These are phyloP conservation scores for Aquilaria agallochum DNA, from an alignment of 441 rosid genomes.

Conservation along the genomic window DNA sequence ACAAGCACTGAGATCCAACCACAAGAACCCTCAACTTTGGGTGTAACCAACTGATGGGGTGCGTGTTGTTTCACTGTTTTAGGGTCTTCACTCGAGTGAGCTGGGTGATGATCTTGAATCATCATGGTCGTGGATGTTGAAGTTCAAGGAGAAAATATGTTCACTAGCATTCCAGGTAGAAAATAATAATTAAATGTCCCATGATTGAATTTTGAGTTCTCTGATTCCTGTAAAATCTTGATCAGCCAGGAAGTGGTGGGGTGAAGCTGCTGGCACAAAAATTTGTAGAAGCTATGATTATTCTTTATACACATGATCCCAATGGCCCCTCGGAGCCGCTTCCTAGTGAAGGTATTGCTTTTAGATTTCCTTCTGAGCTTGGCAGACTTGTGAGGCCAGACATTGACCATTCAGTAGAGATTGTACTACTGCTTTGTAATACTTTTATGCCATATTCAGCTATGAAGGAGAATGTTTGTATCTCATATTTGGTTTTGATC, in stretches of 20 bases:
- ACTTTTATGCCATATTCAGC: slow-evolving; percentile 3
- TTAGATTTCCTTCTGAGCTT: slow-evolving; percentile 14
- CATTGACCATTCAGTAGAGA: neutral
- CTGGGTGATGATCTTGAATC: slow-evolving; percentile 62
- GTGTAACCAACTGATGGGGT: neutral
- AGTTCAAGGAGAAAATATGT: slow-evolving; percentile 85
- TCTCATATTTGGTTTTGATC: slow-evolving; percentile 7
- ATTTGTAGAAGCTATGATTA: slow-evolving; percentile 88
- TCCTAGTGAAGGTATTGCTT: slow-evolving; percentile 56
- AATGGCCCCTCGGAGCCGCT: slow-evolving; percentile 61
- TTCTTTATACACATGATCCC: slow-evolving; percentile 93
- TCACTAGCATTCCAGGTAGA: slow-evolving; percentile 79
- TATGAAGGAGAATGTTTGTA: neutral
- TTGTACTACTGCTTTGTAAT: slow-evolving; percentile 6
- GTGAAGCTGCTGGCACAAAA: slow-evolving; percentile 75
- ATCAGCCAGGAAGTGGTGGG: slow-evolving; percentile 85
- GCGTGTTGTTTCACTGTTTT: slow-evolving; percentile 16
- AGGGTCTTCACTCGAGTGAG: slow-evolving; percentile 80
- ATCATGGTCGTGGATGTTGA: slow-evolving; percentile 84
- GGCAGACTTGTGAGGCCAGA: slow-evolving; percentile 2
- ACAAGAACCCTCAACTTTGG: too few relatives aligned
- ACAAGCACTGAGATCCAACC: too few relatives aligned
- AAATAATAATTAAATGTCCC: slow-evolving; percentile 11
- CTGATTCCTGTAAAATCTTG: slow-evolving; percentile 32
- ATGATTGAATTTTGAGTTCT: slow-evolving; percentile 13